Evolutionary conservation across 805 yeast genomes (phyloP).

Genomic region (Saturnispora mendoncae): DNA sequence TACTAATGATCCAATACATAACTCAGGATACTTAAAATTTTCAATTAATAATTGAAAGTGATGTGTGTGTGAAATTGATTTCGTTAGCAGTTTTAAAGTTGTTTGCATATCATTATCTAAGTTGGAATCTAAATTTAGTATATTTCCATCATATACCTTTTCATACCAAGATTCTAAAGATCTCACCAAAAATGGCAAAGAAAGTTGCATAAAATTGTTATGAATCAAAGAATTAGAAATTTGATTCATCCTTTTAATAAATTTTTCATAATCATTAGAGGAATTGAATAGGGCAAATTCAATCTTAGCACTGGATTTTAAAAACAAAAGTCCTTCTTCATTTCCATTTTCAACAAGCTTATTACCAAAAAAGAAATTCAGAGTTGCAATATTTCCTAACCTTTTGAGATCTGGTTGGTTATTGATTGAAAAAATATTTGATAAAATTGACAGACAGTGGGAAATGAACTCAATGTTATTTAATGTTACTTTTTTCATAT

Average conservation of each 20-base stretch:
- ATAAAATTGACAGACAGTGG: background rate
- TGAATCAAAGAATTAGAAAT: constrained; percentile 2
- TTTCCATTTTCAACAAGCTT: constrained; percentile 13
- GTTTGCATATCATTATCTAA: background rate
- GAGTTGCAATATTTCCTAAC: constrained; percentile 37
- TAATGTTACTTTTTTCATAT: constrained; percentile 8
- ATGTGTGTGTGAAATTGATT: constrained; percentile 1
- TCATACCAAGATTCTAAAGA: constrained; percentile 6
- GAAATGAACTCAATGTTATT: constrained; percentile 18
- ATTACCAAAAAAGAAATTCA: constrained; percentile 35
- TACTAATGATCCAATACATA: constrained; percentile 9
- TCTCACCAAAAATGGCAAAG: constrained; percentile 4
- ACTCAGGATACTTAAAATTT: constrained; percentile 7
- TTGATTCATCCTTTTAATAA: constrained; percentile 7
- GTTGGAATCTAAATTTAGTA: background rate
- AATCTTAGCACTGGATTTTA: constrained; percentile 25
- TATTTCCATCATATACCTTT: background rate
- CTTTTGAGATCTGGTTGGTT: constrained; percentile 27
- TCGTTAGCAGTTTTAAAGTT: constrained; percentile 8
- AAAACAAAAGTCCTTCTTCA: constrained; percentile 15
- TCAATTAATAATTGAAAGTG: constrained; percentile 3
- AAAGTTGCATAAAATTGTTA: background rate
- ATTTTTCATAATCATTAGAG: background rate
- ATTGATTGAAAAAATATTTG: background rate
- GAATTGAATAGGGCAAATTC: constrained; percentile 24